Percentiles rank a stretch among this genome's conserved stretches.
Evolutionary conservation across 2,329 filamentous ascomycete species (phyloP).

Genomic region (Nannizziopsis arthrosporioides): DNA sequence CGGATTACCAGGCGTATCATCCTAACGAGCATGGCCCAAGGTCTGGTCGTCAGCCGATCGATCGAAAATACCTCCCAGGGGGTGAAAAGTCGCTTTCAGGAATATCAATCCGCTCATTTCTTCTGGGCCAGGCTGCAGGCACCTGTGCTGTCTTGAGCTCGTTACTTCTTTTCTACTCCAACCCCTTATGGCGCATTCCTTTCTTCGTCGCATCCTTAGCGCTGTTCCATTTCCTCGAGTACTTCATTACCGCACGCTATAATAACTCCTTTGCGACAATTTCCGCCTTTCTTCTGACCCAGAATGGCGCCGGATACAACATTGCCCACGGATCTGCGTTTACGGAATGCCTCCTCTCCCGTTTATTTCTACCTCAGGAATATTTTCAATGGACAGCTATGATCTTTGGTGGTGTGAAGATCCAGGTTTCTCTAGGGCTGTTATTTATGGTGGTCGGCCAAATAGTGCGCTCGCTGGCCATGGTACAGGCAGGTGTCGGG

Average conservation of each 20-base stretch:
- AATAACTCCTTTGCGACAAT: slow-evolving; percentile 65
- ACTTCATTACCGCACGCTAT: slow-evolving; percentile 73
- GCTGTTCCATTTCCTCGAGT: slow-evolving; percentile 92
- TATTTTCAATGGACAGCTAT: slow-evolving; percentile 36
- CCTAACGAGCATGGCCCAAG: slow-evolving; percentile 16
- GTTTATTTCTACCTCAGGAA: slow-evolving; percentile 26
- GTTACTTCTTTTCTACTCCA: slow-evolving; percentile 21
- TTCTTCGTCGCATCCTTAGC: slow-evolving; percentile 50
- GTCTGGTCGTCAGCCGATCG: slow-evolving; percentile 9
- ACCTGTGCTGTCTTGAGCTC: slow-evolving; percentile 23
- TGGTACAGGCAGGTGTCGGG: slow-evolving; percentile 76
- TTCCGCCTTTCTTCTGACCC: slow-evolving; percentile 67
- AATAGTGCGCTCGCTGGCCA: slow-evolving; percentile 63
- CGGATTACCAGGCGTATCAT: slow-evolving; percentile 29
- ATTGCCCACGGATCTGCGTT: slow-evolving; percentile 67
- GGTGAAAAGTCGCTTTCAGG: slow-evolving; percentile 35
- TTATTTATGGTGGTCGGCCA: slow-evolving; percentile 59
- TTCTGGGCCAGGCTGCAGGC: slow-evolving; percentile 34
- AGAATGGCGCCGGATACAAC: slow-evolving; percentile 75
- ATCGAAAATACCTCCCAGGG: slow-evolving; percentile 26
- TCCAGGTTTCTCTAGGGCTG: slow-evolving; percentile 46
- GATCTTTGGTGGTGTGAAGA: slow-evolving; percentile 26
- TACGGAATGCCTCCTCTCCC: slow-evolving; percentile 51
- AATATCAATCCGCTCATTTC: slow-evolving; percentile 36
- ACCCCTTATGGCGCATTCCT: slow-evolving; percentile 46